Evolutionary conservation across 495 filamentous ascomycete genomes (phyloP).

Genomic region (Umbilicaria muhlenbergii): DNA sequence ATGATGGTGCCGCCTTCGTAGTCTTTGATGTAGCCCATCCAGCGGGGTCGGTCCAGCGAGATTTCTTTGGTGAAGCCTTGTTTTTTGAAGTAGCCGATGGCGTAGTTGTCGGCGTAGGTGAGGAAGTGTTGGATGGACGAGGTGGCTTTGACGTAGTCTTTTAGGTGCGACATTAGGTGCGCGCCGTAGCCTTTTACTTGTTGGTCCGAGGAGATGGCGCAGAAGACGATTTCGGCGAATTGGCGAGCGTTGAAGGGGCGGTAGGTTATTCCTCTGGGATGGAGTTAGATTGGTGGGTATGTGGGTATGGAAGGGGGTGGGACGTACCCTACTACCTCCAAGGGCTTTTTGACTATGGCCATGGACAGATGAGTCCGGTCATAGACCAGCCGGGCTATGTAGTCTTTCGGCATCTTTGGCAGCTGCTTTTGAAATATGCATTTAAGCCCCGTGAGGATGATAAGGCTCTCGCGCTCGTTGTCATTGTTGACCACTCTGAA

Average conservation of each 20-base stretch:
- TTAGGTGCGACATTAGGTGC: constrained; percentile 93
- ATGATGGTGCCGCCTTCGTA: constrained; percentile 98
- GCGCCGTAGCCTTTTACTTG: constrained; percentile 98
- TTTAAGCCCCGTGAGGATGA: constrained; percentile 90
- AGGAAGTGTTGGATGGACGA: constrained; percentile 97
- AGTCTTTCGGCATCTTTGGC: constrained; percentile 98
- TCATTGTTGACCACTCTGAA: constrained; percentile 98
- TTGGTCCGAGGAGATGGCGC: constrained; percentile 92
- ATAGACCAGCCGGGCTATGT: constrained; percentile 93
- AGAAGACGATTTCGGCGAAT: constrained; percentile 98
- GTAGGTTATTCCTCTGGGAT: constrained; percentile 73
- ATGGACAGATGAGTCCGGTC: constrained; percentile 93
- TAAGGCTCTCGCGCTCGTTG: constrained; percentile 68
- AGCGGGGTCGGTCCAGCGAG: constrained; percentile 71
- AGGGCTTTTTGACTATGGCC: constrained; percentile 89
- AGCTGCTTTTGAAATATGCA: constrained; percentile 98
- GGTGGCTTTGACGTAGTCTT: constrained; percentile 97
- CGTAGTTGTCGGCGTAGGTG: constrained; percentile 97
- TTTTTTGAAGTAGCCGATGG: constrained; percentile 98
- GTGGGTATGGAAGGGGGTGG: not conserved
- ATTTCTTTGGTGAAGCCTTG: constrained; percentile 99
- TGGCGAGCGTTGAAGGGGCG: constrained; percentile 83
- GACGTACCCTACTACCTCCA: constrained; percentile 72
- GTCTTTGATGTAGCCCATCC: constrained; percentile 99
- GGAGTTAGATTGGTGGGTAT: constrained; percentile 10